phyloP scores from a whole-genome alignment of 2,329 filamentous ascomycete species.

The Aspergillus piperis region DNA sequence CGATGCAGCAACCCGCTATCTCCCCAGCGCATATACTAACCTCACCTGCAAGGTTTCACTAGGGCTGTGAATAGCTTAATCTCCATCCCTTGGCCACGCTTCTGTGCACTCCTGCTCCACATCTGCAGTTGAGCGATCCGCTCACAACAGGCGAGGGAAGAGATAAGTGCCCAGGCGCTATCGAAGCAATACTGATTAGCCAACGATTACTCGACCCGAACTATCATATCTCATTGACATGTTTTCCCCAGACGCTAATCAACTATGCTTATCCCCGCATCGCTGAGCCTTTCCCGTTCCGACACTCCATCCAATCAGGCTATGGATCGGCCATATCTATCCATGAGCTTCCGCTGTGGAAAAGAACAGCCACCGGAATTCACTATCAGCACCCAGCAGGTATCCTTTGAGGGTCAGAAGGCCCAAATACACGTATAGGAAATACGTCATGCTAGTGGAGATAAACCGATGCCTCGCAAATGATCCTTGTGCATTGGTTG shows the following conservation, averaged over 20 bases:
- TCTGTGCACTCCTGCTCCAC: neutral
- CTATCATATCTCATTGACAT: neutral
- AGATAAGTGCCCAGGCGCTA: neutral
- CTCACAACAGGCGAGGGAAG: neutral
- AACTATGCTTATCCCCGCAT: slow-evolving; percentile 7
- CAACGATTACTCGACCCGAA: neutral
- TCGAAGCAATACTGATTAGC: neutral
- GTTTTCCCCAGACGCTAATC: slow-evolving; percentile 1
- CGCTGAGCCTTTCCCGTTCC: neutral
- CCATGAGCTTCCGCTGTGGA: neutral
- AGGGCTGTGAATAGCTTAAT: neutral
- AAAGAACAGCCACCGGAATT: neutral
- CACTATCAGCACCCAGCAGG: neutral
- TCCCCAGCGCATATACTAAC: slow-evolving; percentile 2
- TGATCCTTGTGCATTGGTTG: neutral
- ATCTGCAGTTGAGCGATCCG: neutral
- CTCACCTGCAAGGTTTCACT: neutral
- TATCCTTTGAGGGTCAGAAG: neutral
- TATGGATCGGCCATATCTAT: neutral
- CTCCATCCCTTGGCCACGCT: neutral
- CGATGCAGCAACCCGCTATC: neutral
- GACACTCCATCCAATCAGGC: neutral
- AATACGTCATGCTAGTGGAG: neutral
- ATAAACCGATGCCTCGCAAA: neutral
- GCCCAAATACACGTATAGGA: neutral